Evolutionary conservation across 2,329 filamentous ascomycete species (phyloP).

Genomic region (Scedosporium minutisporum): DNA sequence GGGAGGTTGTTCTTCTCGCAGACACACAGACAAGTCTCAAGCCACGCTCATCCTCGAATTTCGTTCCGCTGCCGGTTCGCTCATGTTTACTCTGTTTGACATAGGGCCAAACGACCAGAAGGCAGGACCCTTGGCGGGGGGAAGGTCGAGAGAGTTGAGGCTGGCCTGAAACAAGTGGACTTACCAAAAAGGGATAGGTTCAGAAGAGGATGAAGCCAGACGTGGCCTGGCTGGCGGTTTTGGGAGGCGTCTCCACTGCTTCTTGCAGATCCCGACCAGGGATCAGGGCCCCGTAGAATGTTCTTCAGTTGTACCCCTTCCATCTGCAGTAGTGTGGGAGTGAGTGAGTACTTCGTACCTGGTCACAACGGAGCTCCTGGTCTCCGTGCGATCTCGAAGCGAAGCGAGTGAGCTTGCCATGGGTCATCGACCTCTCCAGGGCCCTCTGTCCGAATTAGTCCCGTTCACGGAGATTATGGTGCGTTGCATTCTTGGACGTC

Average conservation of each 20-base stretch:
- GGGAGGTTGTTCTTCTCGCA: too few relatives aligned
- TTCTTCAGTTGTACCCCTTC: not conserved
- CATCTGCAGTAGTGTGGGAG: not conserved
- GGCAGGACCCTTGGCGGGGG: not conserved
- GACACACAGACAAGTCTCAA: too few relatives aligned
- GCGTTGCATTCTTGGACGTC: not conserved
- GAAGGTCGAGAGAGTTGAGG: not conserved
- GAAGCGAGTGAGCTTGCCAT: not conserved
- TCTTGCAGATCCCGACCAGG: not conserved
- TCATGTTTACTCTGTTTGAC: not conserved
- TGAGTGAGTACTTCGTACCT: not conserved
- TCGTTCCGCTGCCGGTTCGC: not conserved
- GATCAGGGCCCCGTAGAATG: not conserved
- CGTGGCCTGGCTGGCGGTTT: not conserved
- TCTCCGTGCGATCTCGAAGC: not conserved
- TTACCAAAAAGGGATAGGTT: conserved; percentile 2
- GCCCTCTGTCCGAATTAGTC: not conserved
- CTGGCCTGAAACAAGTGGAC: conserved; percentile 5
- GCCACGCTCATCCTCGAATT: too few relatives aligned
- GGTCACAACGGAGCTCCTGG: not conserved
- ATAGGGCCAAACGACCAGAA: not conserved
- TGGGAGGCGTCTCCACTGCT: not conserved
- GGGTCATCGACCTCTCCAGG: not conserved
- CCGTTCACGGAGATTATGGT: not conserved
- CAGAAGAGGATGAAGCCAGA: not conserved